Evolutionary conservation across 768 basidiomycete species (phyloP).

Genomic region (Albatrellus ellisii): DNA sequence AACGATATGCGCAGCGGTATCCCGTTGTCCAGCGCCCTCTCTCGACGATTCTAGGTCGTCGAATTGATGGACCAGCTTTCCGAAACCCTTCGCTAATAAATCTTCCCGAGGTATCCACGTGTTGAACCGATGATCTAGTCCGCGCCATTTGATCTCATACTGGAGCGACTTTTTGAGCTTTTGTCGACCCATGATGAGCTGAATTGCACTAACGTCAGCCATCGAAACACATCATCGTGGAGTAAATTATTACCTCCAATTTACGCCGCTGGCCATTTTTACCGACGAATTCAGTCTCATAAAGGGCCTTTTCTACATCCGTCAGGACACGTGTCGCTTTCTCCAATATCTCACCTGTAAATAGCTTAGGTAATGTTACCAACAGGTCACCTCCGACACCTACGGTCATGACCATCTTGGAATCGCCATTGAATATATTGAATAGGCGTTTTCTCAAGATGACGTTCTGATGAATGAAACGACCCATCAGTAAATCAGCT

Average conservation of each 20-base stretch:
- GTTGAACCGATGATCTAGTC: slow-evolving; percentile 76
- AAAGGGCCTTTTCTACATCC: slow-evolving; percentile 64
- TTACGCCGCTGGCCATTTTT: slow-evolving; percentile 85
- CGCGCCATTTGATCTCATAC: slow-evolving; percentile 86
- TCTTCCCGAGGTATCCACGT: slow-evolving; percentile 88
- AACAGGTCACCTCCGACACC: slow-evolving; percentile 19
- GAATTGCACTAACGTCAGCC: slow-evolving; percentile 2
- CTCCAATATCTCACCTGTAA: slow-evolving; percentile 72
- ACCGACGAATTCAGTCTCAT: slow-evolving; percentile 83
- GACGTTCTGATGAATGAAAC: slow-evolving; percentile 44
- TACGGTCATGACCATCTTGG: slow-evolving; percentile 96
- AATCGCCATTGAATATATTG: slow-evolving; percentile 99
- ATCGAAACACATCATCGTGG: slow-evolving; percentile 2
- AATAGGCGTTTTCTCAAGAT: slow-evolving; percentile 92
- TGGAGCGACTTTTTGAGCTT: slow-evolving; percentile 93
- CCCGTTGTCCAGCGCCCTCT: slow-evolving; percentile 87
- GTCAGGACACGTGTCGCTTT: slow-evolving; percentile 86
- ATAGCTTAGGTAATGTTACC: slow-evolving; percentile 5
- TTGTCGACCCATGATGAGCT: slow-evolving; percentile 88
- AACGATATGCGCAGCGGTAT: slow-evolving; percentile 69
- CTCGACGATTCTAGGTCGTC: slow-evolving; percentile 94
- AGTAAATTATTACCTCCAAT: slow-evolving; percentile 61
- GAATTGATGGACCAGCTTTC: slow-evolving; percentile 85
- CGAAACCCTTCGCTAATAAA: slow-evolving; percentile 74
- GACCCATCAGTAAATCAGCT: slow-evolving; percentile 1